Percentiles rank a stretch among this genome's conserved stretches.
Evolutionary conservation across 2,329 filamentous ascomycete genomes (phyloP).

Genomic region (Aspergillus pseudoviridinutans): DNA sequence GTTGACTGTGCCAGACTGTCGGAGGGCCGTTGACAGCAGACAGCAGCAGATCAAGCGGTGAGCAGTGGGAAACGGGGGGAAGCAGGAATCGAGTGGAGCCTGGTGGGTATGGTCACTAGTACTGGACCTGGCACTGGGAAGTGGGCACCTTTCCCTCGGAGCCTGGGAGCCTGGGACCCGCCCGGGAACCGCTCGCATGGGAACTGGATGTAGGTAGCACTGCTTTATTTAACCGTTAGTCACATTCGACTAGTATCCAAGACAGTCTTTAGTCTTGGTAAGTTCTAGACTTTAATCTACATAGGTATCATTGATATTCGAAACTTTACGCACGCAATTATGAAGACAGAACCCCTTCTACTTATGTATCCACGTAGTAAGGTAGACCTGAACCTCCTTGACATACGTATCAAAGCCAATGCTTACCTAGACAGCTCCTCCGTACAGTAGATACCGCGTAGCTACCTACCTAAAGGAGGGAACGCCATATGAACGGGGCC

Average conservation of each 20-base stretch:
- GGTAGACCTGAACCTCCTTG: too few species aligned
- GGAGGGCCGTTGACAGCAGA: not conserved
- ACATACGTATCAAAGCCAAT: too few species aligned
- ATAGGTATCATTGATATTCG: too few species aligned
- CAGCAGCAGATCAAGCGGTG: not conserved
- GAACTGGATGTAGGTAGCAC: not conserved
- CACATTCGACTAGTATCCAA: too few species aligned
- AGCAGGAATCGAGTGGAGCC: not conserved
- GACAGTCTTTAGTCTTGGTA: too few species aligned
- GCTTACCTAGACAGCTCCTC: not conserved
- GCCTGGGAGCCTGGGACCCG: not conserved
- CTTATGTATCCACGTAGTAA: too few species aligned
- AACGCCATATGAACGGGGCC: conserved; percentile 7
- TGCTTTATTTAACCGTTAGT: not conserved
- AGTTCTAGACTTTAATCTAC: too few species aligned
- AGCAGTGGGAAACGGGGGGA: not conserved
- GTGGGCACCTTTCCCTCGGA: not conserved
- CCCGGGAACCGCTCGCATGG: conserved; percentile 6
- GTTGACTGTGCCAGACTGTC: too few species aligned
- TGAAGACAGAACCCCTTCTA: too few species aligned
- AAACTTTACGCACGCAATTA: too few species aligned
- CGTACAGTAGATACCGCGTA: not conserved
- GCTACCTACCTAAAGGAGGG: not conserved
- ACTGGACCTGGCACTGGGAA: too few species aligned
- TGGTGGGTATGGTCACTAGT: too few species aligned